phyloP scores from a whole-genome alignment of 2,329 filamentous ascomycete genomes.

The Didymella lethalis region DNA sequence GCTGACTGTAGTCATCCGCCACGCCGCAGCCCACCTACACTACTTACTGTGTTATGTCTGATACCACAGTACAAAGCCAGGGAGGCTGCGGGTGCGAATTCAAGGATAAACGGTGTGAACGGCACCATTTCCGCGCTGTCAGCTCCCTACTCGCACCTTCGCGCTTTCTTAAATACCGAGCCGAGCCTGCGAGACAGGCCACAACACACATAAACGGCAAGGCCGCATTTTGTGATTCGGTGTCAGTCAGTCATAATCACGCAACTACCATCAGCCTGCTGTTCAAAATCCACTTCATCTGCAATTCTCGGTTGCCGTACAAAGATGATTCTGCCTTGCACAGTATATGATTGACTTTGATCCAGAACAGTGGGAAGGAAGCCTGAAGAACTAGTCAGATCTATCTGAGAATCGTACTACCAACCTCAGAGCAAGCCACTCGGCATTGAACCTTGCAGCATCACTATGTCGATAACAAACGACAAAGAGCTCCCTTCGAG shows the following conservation, averaged over 20 bases:
- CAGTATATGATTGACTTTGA: slow-evolving; percentile 1
- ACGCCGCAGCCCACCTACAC: too few species aligned
- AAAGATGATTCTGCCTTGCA: slow-evolving; percentile 3
- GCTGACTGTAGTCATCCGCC: too few species aligned
- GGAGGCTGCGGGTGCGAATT: not conserved
- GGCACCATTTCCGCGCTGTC: slow-evolving; percentile 1
- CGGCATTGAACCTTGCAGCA: not conserved
- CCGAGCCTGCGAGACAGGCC: slow-evolving; percentile 18
- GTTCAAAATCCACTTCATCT: not conserved
- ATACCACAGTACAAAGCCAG: not conserved
- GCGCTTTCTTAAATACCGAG: slow-evolving; percentile 25
- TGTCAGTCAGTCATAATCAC: slow-evolving; percentile 17
- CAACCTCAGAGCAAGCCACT: not conserved
- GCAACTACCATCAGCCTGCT: not conserved
- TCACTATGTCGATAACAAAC: slow-evolving; percentile 31
- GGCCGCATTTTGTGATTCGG: slow-evolving; percentile 4
- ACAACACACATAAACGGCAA: slow-evolving; percentile 5
- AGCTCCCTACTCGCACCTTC: slow-evolving; percentile 16
- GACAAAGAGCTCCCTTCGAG: slow-evolving; percentile 31
- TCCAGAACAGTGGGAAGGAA: not conserved
- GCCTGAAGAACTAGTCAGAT: not conserved
- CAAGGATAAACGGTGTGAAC: not conserved
- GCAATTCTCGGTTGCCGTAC: slow-evolving; percentile 3
- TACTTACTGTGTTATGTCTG: too few species aligned
- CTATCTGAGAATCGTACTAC: not conserved